A percentile compares a stretch with the other conserved stretches of the same genome.
Evolutionary conservation across 495 filamentous ascomycete genomes (phyloP).

Genomic region (Penicillium herquei): DNA sequence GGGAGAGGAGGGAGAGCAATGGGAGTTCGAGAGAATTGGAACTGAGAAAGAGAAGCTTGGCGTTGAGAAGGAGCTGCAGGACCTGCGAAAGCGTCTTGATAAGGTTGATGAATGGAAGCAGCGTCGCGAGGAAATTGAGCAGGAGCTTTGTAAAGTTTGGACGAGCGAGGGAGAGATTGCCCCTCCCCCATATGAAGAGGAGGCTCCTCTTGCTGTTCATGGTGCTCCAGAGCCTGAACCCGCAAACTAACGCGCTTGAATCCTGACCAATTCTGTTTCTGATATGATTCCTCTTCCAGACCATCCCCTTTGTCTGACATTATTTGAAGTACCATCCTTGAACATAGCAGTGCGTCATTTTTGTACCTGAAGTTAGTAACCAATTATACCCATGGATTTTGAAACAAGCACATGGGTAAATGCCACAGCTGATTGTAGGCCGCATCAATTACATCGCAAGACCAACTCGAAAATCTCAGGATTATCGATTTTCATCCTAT

Average conservation of each 20-base stretch:
- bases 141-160: constrained; percentile 63
- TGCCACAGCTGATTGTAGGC: too few species aligned
- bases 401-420: too few species aligned
- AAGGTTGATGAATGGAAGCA: constrained; percentile 82
- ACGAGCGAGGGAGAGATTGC: constrained; percentile 42
- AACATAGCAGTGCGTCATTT: too few species aligned
- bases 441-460: too few species aligned
- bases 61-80: constrained; percentile 84
- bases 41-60: constrained; percentile 87
- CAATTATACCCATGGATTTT: too few species aligned
- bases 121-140: constrained; percentile 73
- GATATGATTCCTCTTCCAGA: too few species aligned
- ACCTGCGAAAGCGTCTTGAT: constrained; percentile 72
- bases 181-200: constrained; percentile 37
- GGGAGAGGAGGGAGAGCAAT: constrained; percentile 63
- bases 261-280: neutral
- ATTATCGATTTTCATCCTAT: too few species aligned
- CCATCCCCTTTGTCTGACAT: too few species aligned
- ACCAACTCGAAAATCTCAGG: too few species aligned
- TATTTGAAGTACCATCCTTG: too few species aligned
- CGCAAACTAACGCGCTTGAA: constrained; percentile 3
- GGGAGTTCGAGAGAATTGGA: constrained; percentile 90
- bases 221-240: constrained; percentile 6
- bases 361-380: too few species aligned
- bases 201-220: constrained; percentile 8